A percentile compares a stretch with the other conserved stretches of the same genome.
phyloP scores from a whole-genome alignment of 208 protist species.

The Trypanosomatidae sp. region DNA sequence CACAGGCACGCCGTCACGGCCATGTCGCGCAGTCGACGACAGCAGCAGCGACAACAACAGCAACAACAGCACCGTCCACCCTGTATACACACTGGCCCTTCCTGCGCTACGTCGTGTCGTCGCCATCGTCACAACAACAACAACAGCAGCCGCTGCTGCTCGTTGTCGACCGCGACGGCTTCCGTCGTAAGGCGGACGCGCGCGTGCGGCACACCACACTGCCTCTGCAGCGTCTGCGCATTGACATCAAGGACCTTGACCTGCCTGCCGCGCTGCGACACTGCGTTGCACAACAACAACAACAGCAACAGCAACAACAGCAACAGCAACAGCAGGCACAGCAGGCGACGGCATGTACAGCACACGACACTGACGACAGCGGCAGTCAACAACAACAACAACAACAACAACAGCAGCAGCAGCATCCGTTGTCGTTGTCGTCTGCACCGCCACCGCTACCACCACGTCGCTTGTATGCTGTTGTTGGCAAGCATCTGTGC shows the following conservation, averaged over 20 bases:
- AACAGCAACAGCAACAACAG: not conserved
- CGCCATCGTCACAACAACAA: too few relatives aligned
- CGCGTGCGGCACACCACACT: constrained; percentile 26
- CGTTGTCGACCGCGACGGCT: constrained; percentile 52
- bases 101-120: not conserved
- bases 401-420: not conserved
- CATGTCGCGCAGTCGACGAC: not conserved
- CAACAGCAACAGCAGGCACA: not conserved
- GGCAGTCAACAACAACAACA: not conserved
- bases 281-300: not conserved
- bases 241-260: constrained; percentile 69
- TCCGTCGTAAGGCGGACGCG: constrained; percentile 60
- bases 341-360: not conserved
- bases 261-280: constrained; percentile 8
- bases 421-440: not conserved
- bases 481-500: constrained; percentile 67
- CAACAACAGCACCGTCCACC: too few relatives aligned
- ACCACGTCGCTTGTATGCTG: constrained; percentile 14
- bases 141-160: constrained; percentile 11
- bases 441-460: not conserved
- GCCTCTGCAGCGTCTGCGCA: constrained; percentile 36
- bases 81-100: not conserved
- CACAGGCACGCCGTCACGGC: not conserved
- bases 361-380: not conserved
- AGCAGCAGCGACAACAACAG: too few relatives aligned